Evolutionary conservation across 2,329 filamentous ascomycete species (phyloP).

Genomic region (Penicillium oxalicum): DNA sequence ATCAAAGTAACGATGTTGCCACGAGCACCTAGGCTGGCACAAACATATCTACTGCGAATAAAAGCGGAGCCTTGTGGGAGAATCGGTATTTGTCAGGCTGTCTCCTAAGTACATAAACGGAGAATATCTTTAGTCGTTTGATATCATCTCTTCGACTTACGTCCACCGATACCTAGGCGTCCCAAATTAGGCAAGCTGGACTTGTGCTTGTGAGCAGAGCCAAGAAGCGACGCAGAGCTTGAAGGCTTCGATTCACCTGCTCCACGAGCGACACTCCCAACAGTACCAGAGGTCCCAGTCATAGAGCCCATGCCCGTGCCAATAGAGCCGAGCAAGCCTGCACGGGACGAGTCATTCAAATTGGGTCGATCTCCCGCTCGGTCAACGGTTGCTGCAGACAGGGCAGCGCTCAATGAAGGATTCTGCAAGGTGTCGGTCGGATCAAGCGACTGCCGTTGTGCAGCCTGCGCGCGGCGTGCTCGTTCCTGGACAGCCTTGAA

Average conservation of each 20-base stretch:
- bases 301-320: constrained; percentile 34
- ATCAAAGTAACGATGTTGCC: no score
- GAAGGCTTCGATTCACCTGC: constrained; percentile 16
- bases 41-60: no score
- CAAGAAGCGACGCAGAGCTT: constrained; percentile 19
- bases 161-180: constrained; percentile 63
- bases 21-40: no score
- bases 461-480: constrained; percentile 62
- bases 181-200: constrained; percentile 64
- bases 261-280: constrained; percentile 43
- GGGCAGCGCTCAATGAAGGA: constrained; percentile 28
- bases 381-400: constrained; percentile 26
- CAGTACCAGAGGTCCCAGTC: constrained; percentile 9
- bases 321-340: constrained; percentile 29
- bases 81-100: no score
- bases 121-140: neutral
- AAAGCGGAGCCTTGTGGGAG: no score
- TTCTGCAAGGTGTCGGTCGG: constrained; percentile 48
- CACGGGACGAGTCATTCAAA: constrained; percentile 31
- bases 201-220: constrained; percentile 52
- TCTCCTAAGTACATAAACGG: neutral
- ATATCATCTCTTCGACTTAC: constrained; percentile 43
- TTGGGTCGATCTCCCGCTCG: constrained; percentile 26
- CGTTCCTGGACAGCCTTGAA: constrained; percentile 88
- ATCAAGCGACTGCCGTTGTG: constrained; percentile 39